A percentile compares a stretch with the other conserved stretches of the same genome.
phyloP scores from a whole-genome alignment of 2,329 filamentous ascomycete genomes.

The Metarhizium brunneum region DNA sequence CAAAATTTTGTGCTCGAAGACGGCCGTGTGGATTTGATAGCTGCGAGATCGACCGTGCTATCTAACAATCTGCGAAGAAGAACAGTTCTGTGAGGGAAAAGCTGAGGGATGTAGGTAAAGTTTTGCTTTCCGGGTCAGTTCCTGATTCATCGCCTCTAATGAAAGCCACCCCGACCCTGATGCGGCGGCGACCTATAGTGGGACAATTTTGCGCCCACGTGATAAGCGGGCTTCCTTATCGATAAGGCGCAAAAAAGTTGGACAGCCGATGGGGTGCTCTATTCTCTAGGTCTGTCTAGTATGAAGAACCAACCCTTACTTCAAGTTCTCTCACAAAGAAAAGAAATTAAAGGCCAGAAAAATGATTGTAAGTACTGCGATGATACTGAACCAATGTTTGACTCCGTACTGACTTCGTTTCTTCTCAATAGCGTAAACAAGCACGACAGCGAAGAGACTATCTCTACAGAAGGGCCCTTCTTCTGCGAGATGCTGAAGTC shows the following conservation, averaged over 20 bases:
- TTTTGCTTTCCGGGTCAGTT: constrained; percentile 4
- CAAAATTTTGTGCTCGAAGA: constrained; percentile 14
- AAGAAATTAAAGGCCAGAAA: neutral
- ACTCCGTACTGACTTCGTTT: neutral
- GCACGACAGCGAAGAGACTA: constrained; percentile 40
- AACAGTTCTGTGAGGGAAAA: neutral
- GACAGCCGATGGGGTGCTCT: neutral
- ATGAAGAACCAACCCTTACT: no score
- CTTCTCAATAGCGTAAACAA: constrained; percentile 25
- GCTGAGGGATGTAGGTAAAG: neutral
- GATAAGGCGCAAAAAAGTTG: constrained; percentile 16
- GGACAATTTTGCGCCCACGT: constrained; percentile 31
- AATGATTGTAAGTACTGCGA: constrained; percentile 6
- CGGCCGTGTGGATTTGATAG: neutral
- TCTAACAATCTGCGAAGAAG: neutral
- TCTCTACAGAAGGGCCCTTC: constrained; percentile 80
- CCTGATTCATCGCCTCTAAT: constrained; percentile 7
- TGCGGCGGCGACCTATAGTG: constrained; percentile 24
- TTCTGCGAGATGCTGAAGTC: constrained; percentile 84
- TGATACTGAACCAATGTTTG: neutral
- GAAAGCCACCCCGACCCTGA: constrained; percentile 10
- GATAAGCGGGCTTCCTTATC: constrained; percentile 24
- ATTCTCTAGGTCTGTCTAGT: no score
- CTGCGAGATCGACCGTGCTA: neutral
- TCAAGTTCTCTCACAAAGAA: no score